Base-by-base conservation (phyloP, 805 yeast genomes). In the Lachancea waltii region DNA sequence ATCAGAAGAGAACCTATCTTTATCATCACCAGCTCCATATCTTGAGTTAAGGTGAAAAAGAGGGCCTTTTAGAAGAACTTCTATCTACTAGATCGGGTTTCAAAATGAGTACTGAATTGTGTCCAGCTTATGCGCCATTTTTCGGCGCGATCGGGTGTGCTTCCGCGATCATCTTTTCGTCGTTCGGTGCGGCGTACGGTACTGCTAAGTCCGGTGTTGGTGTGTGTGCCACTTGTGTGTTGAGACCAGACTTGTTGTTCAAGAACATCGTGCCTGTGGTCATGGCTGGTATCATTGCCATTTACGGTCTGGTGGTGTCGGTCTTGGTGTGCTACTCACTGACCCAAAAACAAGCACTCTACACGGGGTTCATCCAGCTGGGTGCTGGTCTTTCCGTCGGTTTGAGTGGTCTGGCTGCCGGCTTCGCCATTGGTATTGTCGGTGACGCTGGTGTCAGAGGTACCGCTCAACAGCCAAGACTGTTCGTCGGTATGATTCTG, bases 371-470 rank as follows among this genome's bases (percentile, higher is more conserved):
- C 75, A 87, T 90, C 67, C 98, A 90, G 72, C 74, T 90, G 58
- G 97, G 96, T 69, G 95, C 97, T 43, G 98, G 98, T 66, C 75
- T 90, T 56, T 84, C 96, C 36, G 98, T 90, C 51, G 98, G 98
- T 60, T 75, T 90, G 54, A 82, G 95, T 46, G 96, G 97, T 65
- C 75, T 90, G 62, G 97, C 97, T 61, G 96, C 97, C 49, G 98
- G 98, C 54, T 90, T 86, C 61, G 97, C 98, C 65, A 90, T 90
- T 70, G 98, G 98, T 71, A 90, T 90, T 53, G 98, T 90, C 52
- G 98, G 98, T 66, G 98, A 90, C 65, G 97, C 95, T 42, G 98
- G 98, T 76, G 97, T 90, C 42, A 85, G 97, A 74, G 95, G 96
- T 68, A 81, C 89, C 51, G 92, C 95, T 47, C 97, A 89, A 68